A percentile compares a stretch with the other conserved stretches of the same genome.
These are phyloP conservation scores for Backusella psychrophila DNA, from an alignment of 192 early-diverging fungal genomes.

Conservation along the genomic window DNA sequence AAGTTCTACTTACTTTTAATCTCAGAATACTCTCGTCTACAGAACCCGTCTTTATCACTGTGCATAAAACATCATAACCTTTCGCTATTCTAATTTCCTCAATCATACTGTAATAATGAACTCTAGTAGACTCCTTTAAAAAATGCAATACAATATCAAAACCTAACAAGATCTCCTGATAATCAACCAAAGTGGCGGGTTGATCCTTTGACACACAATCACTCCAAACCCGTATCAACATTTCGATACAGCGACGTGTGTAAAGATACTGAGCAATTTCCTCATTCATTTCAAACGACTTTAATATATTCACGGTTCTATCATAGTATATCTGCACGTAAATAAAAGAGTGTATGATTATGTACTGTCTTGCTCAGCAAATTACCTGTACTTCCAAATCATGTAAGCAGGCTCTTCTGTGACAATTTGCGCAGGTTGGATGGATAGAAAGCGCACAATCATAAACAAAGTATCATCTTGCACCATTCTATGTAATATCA, in stretches of 20 bases:
- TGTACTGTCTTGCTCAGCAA: not conserved
- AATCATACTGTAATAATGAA: constrained; percentile 39
- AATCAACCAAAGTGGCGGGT: not conserved
- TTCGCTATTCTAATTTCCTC: constrained; percentile 42
- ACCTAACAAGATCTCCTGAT: constrained; percentile 12
- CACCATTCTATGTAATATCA: constrained; percentile 27
- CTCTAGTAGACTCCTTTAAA: constrained; percentile 25
- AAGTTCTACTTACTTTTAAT: constrained; percentile 36
- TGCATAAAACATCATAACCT: constrained; percentile 43
- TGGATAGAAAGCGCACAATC: constrained; percentile 31
- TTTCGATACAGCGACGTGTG: constrained; percentile 13
- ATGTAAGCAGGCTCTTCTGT: constrained; percentile 13
- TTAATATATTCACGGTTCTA: constrained; percentile 23
- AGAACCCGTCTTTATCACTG: constrained; percentile 39
- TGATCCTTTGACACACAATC: not conserved
- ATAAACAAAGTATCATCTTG: constrained; percentile 41
- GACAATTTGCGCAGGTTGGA: constrained; percentile 13
- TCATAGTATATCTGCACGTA: not conserved
- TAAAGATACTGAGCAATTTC: constrained; percentile 31
- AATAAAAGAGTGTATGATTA: not conserved
- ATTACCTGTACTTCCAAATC: constrained; percentile 39
- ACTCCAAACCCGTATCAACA: constrained; percentile 6
- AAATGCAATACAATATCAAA: constrained; percentile 32
- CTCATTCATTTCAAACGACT: constrained; percentile 9
- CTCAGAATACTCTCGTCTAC: constrained; percentile 40